These are phyloP conservation scores for Nannochloropsis oceanica DNA, from an alignment of 108 stramenopile species.

Conservation along the genomic window DNA sequence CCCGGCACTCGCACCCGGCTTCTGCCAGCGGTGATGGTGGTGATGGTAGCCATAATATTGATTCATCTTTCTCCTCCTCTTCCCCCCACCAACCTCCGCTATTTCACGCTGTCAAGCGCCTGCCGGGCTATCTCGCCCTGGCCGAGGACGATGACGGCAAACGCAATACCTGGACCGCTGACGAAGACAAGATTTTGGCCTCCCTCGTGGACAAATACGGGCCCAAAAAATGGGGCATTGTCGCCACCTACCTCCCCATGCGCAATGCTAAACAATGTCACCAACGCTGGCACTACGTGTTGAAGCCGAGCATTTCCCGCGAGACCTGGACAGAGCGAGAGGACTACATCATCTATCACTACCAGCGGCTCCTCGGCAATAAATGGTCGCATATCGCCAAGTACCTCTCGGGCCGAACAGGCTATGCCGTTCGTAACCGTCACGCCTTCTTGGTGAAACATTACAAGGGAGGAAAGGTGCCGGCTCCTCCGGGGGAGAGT, in stretches of 20 bases:
- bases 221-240: slow-evolving; percentile 19
- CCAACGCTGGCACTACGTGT: slow-evolving; percentile 25
- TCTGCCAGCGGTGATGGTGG: background rate
- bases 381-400: slow-evolving; percentile 28
- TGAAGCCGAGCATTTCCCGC: slow-evolving; percentile 14
- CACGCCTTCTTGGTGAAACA: background rate
- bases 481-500: background rate
- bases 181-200: slow-evolving; percentile 21
- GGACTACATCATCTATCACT: background rate
- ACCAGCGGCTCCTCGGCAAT: slow-evolving; percentile 12
- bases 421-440: slow-evolving; percentile 20
- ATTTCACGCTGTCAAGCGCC: background rate
- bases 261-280: slow-evolving; percentile 38
- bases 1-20: background rate
- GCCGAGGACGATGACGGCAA: background rate
- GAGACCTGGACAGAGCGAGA: slow-evolving; percentile 19
- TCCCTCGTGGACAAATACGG: slow-evolving; percentile 9
- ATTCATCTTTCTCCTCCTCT: too few relatives aligned
- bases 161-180: background rate
- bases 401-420: slow-evolving; percentile 8
- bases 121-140: background rate
- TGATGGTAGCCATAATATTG: background rate
- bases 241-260: slow-evolving; percentile 22
- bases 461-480: background rate
- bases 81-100: background rate